Evolutionary conservation across 148 eudicot species (phyloP).

Genomic region (Rhododendron griersonianum): DNA sequence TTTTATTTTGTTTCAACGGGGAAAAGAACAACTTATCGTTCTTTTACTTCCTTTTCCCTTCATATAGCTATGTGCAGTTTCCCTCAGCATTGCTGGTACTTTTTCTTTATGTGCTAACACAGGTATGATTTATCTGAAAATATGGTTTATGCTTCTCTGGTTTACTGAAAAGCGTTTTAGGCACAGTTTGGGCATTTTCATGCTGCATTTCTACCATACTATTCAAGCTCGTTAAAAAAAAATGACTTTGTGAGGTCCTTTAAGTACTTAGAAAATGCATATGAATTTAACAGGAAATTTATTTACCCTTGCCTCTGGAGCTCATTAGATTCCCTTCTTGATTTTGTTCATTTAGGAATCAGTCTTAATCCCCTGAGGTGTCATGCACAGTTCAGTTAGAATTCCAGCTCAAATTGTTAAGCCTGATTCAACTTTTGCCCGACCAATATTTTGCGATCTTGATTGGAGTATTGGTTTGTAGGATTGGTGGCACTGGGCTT

Average conservation of each 20-base stretch:
- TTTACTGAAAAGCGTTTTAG: background rate
- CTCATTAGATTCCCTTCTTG: background rate
- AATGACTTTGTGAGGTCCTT: background rate
- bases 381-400: background rate
- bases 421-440: background rate
- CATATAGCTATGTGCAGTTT: background rate
- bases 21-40: background rate
- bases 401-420: background rate
- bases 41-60: background rate
- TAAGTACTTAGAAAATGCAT: background rate
- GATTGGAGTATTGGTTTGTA: background rate
- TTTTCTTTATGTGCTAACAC: background rate
- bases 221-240: background rate
- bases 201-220: background rate
- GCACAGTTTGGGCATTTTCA: background rate
- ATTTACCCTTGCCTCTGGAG: constrained; percentile 3
- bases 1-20: background rate
- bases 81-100: background rate
- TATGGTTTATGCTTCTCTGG: background rate
- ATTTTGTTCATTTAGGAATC: background rate
- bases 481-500: background rate
- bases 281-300: background rate
- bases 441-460: background rate
- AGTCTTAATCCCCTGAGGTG: background rate
- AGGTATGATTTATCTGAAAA: background rate